These are phyloP conservation scores for Fusarium palustre DNA, from an alignment of 2,329 filamentous ascomycete genomes.

Conservation along the genomic window DNA sequence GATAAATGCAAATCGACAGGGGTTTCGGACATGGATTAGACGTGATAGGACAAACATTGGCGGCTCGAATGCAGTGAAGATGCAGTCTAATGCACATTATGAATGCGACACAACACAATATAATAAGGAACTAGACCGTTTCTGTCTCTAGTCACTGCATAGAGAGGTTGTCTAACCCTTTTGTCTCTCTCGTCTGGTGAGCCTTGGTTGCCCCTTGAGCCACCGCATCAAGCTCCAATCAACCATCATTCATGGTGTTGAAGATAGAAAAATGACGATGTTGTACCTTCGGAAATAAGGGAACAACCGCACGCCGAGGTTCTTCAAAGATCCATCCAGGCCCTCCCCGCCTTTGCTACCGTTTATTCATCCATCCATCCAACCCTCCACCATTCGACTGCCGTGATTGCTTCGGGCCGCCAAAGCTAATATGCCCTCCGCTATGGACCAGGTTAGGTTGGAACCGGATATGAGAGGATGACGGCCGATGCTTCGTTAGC, in stretches of 20 bases:
- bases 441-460: slow-evolving; percentile 26
- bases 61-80: slow-evolving; percentile 19
- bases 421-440: slow-evolving; percentile 30
- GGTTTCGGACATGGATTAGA: slow-evolving; percentile 9
- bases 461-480: slow-evolving; percentile 19
- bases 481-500: slow-evolving; percentile 2
- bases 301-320: slow-evolving; percentile 28
- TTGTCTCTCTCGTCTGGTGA: slow-evolving; percentile 26
- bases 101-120: slow-evolving; percentile 13
- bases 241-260: not conserved
- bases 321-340: slow-evolving; percentile 22
- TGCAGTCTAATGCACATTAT: slow-evolving; percentile 6
- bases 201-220: slow-evolving; percentile 19
- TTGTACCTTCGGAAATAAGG: slow-evolving; percentile 33
- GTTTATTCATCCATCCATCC: slow-evolving; percentile 7
- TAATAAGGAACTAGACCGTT: not conserved
- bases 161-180: not conserved
- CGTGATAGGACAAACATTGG: slow-evolving; percentile 23
- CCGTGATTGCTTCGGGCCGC: slow-evolving; percentile 42
- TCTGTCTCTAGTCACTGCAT: not conserved
- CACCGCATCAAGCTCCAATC: slow-evolving; percentile 7
- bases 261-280: slow-evolving; percentile 10
- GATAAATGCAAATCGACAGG: slow-evolving; percentile 37
- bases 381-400: slow-evolving; percentile 30
- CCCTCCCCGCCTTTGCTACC: not conserved